phyloP scores from a whole-genome alignment of 768 basidiomycete genomes.

The Phanerodontia chrysosporium region DNA sequence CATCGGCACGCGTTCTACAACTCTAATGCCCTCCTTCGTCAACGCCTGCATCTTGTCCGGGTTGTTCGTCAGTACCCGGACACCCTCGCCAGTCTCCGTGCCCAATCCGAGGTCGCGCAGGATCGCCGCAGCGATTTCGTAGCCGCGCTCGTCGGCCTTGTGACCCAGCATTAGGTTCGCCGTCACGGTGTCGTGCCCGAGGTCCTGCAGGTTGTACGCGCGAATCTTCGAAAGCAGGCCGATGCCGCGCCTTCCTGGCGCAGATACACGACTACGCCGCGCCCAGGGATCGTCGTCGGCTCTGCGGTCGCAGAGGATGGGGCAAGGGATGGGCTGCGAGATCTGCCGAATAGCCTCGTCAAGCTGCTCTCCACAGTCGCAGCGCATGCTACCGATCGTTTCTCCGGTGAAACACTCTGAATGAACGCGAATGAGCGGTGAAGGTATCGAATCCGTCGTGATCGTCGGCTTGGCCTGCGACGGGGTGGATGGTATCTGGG shows the following conservation, averaged over 20 bases:
- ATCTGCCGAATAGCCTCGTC: conserved; percentile 96
- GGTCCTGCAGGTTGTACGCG: conserved; percentile 96
- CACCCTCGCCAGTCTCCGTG: conserved; percentile 46
- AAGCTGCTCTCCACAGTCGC: conserved; percentile 97
- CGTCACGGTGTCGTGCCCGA: conserved; percentile 98
- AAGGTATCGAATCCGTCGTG: conserved; percentile 39
- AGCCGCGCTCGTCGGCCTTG: conserved; percentile 88
- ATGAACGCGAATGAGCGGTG: conserved; percentile 91
- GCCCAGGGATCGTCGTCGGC: conserved; percentile 59
- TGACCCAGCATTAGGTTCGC: conserved; percentile 96
- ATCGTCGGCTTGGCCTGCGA: conserved; percentile 8
- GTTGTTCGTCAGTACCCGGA: conserved; percentile 92
- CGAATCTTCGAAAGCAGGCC: conserved; percentile 93
- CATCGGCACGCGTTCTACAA: conserved; percentile 90
- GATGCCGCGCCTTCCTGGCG: conserved; percentile 98
- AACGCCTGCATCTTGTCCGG: conserved; percentile 93
- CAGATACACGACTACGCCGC: conserved; percentile 92
- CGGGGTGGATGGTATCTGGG: conserved; percentile 30
- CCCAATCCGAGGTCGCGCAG: conserved; percentile 82
- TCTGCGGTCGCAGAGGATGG: conserved; percentile 21
- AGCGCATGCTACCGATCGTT: conserved; percentile 96
- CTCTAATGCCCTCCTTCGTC: conserved; percentile 73
- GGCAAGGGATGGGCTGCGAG: conserved; percentile 54
- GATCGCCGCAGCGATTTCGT: conserved; percentile 89
- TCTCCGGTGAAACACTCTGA: conserved; percentile 99